A percentile compares a stretch with the other conserved stretches of the same genome.
Evolutionary conservation across 2,329 filamentous ascomycete species (phyloP).

Genomic region (Phialemonium atrogriseum): DNA sequence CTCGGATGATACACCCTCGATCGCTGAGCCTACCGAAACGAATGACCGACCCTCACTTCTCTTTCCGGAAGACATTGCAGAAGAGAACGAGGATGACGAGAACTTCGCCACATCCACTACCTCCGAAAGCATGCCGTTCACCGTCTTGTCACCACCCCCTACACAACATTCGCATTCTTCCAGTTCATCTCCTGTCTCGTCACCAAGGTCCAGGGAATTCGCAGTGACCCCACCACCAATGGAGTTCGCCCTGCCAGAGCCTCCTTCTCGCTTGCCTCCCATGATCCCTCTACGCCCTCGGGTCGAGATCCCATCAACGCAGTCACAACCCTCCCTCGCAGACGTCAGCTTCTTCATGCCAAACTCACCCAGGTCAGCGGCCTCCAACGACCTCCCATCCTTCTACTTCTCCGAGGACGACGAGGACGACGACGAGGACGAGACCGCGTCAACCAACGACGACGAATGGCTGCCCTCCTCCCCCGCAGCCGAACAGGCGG

Average conservation of each 20-base stretch:
- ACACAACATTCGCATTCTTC: slow-evolving; percentile 29
- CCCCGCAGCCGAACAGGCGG: too few species aligned
- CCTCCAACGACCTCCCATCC: slow-evolving; percentile 31
- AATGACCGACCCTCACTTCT: slow-evolving; percentile 25
- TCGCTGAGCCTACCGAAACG: slow-evolving; percentile 21
- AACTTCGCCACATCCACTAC: slow-evolving; percentile 50
- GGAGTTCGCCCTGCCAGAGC: slow-evolving; percentile 9
- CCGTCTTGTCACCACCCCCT: slow-evolving; percentile 45
- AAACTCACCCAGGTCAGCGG: slow-evolving; percentile 27
- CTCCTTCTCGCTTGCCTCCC: slow-evolving; percentile 8
- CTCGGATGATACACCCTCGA: slow-evolving; percentile 32
- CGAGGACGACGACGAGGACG: slow-evolving; percentile 30
- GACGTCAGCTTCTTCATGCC: slow-evolving; percentile 23
- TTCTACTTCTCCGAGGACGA: slow-evolving; percentile 34
- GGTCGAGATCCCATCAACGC: slow-evolving; percentile 16
- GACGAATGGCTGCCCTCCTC: slow-evolving; percentile 26
- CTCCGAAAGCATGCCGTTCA: slow-evolving; percentile 35
- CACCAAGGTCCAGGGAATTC: too few species aligned
- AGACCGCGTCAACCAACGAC: slow-evolving; percentile 22
- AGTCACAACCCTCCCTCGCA: slow-evolving; percentile 19
- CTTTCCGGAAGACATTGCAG: slow-evolving; percentile 38
- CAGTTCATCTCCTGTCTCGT: slow-evolving; percentile 5
- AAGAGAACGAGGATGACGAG: slow-evolving; percentile 50
- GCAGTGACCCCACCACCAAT: slow-evolving; percentile 10
- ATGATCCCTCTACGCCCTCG: slow-evolving; percentile 10